These are phyloP conservation scores for Suillus clintonianus DNA, from an alignment of 768 basidiomycete genomes.

Conservation along the genomic window DNA sequence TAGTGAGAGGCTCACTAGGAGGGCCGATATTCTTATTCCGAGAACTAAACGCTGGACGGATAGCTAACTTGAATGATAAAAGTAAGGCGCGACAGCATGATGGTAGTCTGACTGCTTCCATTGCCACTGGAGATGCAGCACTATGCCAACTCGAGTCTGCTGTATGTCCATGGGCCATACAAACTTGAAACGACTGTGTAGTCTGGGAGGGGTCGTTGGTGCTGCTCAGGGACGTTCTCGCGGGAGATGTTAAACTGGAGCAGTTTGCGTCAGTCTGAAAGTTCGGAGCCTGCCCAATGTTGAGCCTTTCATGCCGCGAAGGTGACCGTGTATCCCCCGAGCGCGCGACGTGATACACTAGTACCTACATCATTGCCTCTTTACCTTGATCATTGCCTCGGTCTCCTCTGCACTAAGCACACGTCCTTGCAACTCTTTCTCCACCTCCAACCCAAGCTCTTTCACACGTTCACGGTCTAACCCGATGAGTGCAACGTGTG, in stretches of 20 bases:
- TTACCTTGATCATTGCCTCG: slow-evolving; percentile 41
- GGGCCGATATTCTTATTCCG: too few relatives aligned
- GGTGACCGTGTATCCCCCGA: not conserved
- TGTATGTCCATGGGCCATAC: too few relatives aligned
- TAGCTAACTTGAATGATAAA: too few relatives aligned
- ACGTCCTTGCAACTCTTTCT: slow-evolving; percentile 54
- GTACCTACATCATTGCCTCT: not conserved
- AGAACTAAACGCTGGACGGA: too few relatives aligned
- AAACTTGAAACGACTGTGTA: too few relatives aligned
- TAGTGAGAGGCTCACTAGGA: too few relatives aligned
- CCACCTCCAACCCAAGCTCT: slow-evolving; percentile 65
- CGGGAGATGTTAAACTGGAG: slow-evolving; percentile 12
- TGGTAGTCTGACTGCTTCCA: too few relatives aligned
- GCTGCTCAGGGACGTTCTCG: slow-evolving; percentile 15
- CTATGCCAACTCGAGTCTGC: too few relatives aligned
- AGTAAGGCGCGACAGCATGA: too few relatives aligned
- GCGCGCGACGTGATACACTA: not conserved
- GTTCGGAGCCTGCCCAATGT: not conserved
- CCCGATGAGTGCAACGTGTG: slow-evolving; percentile 65
- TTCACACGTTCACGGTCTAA: slow-evolving; percentile 46
- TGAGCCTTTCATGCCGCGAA: not conserved
- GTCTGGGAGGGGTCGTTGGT: too few relatives aligned
- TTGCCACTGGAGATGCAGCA: too few relatives aligned
- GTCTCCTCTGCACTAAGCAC: slow-evolving; percentile 72
- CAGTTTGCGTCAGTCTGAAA: not conserved